Base-by-base conservation (phyloP, 768 basidiomycete species). In the Lentinula detonsa region DNA sequence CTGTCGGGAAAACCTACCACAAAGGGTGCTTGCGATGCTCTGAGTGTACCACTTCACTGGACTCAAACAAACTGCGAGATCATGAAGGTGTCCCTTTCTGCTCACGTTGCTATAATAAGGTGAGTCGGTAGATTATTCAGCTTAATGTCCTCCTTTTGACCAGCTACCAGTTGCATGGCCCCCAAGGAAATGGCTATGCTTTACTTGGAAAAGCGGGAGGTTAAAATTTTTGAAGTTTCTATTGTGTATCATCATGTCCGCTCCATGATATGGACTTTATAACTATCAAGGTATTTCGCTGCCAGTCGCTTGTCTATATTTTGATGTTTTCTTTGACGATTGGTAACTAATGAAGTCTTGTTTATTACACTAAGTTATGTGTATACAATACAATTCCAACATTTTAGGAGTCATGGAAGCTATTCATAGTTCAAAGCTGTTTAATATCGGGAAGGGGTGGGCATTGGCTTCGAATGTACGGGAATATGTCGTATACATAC, bases 1-100 rank as follows among this genome's bases (percentile, higher is more conserved):
- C 91, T 1, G 80, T 90, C 13, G 88, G 88, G 7, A 88, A 90
- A 76, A 89, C 86, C 15, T 93, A 78, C 72, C 91, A 93, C 65
- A 91, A 90, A 67, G 75, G 73, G 15, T 93, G 91, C 67, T 71
- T 93, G 65, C 77, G 91, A n/a, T 93, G 91, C 68, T 78, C 80
- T 8, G 86, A 86, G 65, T 93, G 91, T 66, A 80, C 76, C 59
- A 84, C 85, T 0, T 67, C 76, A 6, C 74, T 93, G n/a, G 90
- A 92, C 66, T 88, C 90, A 35, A 85, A 76, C 50, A 81, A 84
- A 21, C 71, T 93, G 59, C 81, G 88, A 31, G 91, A 93, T 70
- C 88, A 88, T 67, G 89, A 90, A 49, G 91, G 86, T 1, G 78
- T 82, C 11, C 87, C 88, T 11, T 76, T 84, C 40, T 93, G 91